Evolutionary conservation across 1,139 yeast species (phyloP).

Genomic region (Oligophagozyma castellii): DNA sequence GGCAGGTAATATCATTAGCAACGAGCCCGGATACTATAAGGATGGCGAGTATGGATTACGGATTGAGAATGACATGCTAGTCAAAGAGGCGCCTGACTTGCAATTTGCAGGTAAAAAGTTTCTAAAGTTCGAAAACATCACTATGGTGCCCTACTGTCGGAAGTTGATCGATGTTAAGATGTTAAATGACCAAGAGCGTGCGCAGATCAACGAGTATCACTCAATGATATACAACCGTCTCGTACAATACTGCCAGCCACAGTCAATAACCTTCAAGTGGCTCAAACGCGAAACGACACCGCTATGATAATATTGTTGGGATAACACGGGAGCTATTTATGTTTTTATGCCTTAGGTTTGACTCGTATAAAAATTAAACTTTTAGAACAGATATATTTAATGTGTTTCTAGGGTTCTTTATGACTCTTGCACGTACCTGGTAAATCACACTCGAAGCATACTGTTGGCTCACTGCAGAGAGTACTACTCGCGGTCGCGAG

Average conservation of each 20-base stretch:
- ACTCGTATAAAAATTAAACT: too few species aligned
- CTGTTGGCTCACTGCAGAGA: too few species aligned
- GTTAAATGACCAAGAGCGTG: constrained; percentile 47
- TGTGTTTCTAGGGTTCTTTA: too few species aligned
- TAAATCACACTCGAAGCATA: too few species aligned
- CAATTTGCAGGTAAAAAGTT: constrained; percentile 42
- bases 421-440: too few species aligned
- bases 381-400: too few species aligned
- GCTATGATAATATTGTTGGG: constrained; percentile 10
- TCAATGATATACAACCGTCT: constrained; percentile 43
- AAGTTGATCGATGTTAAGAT: constrained; percentile 47
- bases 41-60: constrained; percentile 90
- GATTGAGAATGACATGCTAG: constrained; percentile 69
- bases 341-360: too few species aligned
- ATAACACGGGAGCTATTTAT: neutral
- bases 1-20: constrained; percentile 67
- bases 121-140: constrained; percentile 70
- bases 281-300: constrained; percentile 56
- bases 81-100: constrained; percentile 25
- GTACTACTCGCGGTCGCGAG: too few species aligned
- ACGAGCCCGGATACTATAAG: constrained; percentile 94
- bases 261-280: constrained; percentile 53
- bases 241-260: constrained; percentile 34
- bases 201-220: constrained; percentile 63
- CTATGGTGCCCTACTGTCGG: constrained; percentile 77